phyloP scores from a whole-genome alignment of 345 rosid genomes.

The Carallia brachiata region DNA sequence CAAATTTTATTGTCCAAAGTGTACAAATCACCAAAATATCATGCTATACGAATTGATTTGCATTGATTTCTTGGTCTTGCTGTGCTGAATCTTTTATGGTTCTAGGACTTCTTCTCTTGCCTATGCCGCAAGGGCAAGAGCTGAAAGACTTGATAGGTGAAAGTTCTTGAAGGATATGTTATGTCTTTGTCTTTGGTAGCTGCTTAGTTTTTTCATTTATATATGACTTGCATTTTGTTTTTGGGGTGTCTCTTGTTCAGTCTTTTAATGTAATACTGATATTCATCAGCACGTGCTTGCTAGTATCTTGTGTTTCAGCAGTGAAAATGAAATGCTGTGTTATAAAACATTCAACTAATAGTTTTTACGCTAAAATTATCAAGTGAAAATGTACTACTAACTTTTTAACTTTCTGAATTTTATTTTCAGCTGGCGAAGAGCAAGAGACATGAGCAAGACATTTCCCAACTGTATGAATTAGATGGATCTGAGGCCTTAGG shows the following conservation, averaged over 20 bases:
- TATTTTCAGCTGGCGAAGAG: conserved; percentile 57
- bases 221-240: too few relatives aligned
- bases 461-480: conserved; percentile 56
- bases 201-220: too few relatives aligned
- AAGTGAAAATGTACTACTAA: neutral
- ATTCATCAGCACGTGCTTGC: neutral
- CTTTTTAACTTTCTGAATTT: conserved; percentile 15
- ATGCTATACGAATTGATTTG: neutral
- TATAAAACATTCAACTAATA: too few relatives aligned
- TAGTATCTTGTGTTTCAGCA: neutral
- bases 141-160: too few relatives aligned
- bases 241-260: neutral
- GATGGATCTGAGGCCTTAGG: conserved; percentile 89
- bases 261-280: neutral
- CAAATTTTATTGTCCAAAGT: neutral
- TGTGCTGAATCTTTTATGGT: neutral
- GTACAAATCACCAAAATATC: neutral
- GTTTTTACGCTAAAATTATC: too few relatives aligned
- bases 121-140: too few relatives aligned
- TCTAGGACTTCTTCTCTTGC: neutral
- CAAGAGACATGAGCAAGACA: conserved; percentile 53
- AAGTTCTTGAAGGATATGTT: neutral
- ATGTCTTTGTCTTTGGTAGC: too few relatives aligned
- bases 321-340: too few relatives aligned
- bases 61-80: neutral